Evolutionary conservation across 2,329 filamentous ascomycete species (phyloP).

Genomic region (Trichoderma oligosporum): DNA sequence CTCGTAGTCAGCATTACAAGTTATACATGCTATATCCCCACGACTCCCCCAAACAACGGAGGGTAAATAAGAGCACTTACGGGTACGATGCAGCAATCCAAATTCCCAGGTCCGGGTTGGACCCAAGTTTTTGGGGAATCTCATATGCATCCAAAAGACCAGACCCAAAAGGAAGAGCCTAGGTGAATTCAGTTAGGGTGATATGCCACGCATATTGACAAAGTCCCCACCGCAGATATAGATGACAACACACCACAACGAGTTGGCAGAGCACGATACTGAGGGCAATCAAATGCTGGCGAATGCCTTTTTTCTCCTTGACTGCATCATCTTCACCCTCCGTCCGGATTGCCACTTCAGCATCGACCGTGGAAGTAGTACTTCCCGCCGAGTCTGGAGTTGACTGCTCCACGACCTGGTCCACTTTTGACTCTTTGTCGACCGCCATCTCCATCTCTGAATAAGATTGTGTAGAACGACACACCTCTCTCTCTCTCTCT

Average conservation of each 20-base stretch:
- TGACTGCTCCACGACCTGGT: not conserved
- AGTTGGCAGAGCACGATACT: constrained; percentile 14
- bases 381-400: not conserved
- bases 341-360: not conserved
- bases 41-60: too few relatives aligned
- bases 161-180: constrained; percentile 16
- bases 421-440: not conserved
- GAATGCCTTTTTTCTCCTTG: not conserved
- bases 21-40: not conserved
- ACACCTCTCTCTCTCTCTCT: too few relatives aligned
- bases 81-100: constrained; percentile 11
- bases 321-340: not conserved
- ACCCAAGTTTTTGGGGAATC: not conserved
- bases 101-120: not conserved
- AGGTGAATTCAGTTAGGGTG: not conserved
- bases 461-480: too few relatives aligned
- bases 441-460: not conserved
- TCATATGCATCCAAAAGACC: constrained; percentile 6
- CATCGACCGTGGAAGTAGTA: constrained; percentile 12
- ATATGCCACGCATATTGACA: not conserved
- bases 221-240: too few relatives aligned
- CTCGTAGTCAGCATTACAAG: not conserved
- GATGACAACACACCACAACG: constrained; percentile 1
- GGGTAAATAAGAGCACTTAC: not conserved
- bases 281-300: constrained; percentile 2